Evolutionary conservation across 805 yeast species (phyloP).

Genomic region (Metschnikowia similis): DNA sequence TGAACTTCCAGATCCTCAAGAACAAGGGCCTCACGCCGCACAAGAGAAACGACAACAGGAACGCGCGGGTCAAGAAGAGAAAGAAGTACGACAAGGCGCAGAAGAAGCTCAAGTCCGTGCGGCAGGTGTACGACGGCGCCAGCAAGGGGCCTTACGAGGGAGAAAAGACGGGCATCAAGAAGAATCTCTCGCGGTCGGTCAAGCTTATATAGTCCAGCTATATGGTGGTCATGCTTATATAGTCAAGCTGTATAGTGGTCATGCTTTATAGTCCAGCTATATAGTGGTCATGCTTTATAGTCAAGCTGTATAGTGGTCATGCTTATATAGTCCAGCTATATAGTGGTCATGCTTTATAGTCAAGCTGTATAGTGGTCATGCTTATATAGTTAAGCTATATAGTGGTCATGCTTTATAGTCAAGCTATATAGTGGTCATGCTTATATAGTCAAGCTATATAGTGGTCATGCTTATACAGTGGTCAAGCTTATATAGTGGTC

Average conservation of each 20-base stretch:
- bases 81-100: conserved; percentile 92
- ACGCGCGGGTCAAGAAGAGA: conserved; percentile 97
- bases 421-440: too few species aligned
- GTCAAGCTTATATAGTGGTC: not conserved
- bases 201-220: conserved; percentile 51
- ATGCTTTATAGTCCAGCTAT: too few species aligned
- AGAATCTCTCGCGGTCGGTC: conserved; percentile 84
- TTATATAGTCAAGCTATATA: too few species aligned
- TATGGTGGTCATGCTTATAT: conserved; percentile 61
- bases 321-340: too few species aligned
- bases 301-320: not conserved
- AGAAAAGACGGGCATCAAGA: conserved; percentile 96
- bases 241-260: not conserved
- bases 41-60: conserved; percentile 89
- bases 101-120: conserved; percentile 85
- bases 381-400: too few species aligned
- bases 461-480: conserved; percentile 53
- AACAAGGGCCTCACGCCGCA: conserved; percentile 94
- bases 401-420: conserved; percentile 61
- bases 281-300: conserved; percentile 61
- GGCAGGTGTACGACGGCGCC: conserved; percentile 79
- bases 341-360: conserved; percentile 58
- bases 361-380: not conserved
- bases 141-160: conserved; percentile 77
- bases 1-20: conserved; percentile 90